Percentiles rank a stretch among this genome's conserved stretches.
These are phyloP conservation scores for Forsythia suspensa DNA, from an alignment of 257 asterid species.

Conservation along the genomic window DNA sequence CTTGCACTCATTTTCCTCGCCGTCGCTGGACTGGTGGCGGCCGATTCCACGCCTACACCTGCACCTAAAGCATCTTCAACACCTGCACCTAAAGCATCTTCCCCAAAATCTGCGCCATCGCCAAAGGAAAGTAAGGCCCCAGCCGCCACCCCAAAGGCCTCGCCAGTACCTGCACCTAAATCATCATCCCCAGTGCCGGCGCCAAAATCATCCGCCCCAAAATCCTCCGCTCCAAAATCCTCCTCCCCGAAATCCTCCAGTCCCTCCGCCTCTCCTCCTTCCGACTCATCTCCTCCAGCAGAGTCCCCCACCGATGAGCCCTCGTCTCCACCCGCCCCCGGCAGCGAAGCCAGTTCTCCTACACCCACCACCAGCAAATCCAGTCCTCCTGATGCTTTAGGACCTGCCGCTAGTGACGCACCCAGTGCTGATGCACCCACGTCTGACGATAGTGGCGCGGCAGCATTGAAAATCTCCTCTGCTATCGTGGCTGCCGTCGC, in stretches of 20 bases:
- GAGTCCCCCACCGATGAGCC: neutral
- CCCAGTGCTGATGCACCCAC: neutral
- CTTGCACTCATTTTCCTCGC: conserved; percentile 1
- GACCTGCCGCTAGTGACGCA: neutral
- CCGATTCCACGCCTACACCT: neutral
- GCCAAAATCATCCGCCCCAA: neutral
- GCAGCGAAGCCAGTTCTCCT: neutral
- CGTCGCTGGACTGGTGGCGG: neutral
- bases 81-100: neutral
- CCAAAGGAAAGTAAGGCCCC: neutral
- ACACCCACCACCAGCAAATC: neutral
- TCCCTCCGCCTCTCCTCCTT: neutral
- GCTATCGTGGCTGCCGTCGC: neutral
- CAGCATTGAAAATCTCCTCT: neutral
- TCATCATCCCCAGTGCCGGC: neutral
- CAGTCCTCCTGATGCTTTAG: neutral
- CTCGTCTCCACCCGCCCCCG: neutral
- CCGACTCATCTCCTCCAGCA: neutral
- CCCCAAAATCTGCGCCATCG: neutral
- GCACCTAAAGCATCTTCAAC: neutral
- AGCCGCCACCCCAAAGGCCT: neutral
- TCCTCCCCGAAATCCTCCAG: neutral
- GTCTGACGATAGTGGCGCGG: neutral
- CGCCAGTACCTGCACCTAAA: neutral
- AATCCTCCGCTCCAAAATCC: neutral